Conservation (phyloP, 257 asterid genomes). For the Scutellaria galericulata region DNA sequence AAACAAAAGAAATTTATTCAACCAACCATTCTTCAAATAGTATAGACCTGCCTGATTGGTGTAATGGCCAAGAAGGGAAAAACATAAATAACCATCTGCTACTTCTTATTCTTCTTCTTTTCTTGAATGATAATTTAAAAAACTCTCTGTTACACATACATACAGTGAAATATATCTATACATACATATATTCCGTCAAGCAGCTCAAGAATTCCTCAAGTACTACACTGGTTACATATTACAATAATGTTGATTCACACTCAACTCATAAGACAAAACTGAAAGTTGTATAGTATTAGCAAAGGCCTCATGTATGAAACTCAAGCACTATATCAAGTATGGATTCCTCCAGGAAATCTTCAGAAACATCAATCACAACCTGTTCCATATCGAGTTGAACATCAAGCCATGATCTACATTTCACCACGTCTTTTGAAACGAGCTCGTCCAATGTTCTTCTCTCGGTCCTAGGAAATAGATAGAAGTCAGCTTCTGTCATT, state of each 20-base stretch:
- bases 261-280: conserved; percentile 10
- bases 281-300: conserved; percentile 3
- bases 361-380: conserved; percentile 55
- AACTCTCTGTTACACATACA: neutral
- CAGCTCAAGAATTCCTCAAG: neutral
- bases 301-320: conserved; percentile 27
- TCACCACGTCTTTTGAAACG: conserved; percentile 47
- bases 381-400: conserved; percentile 50
- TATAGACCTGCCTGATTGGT: neutral
- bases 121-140: too few species aligned
- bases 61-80: neutral
- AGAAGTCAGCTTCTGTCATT: conserved; percentile 55
- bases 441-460: conserved; percentile 55
- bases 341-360: conserved; percentile 62
- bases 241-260: conserved; percentile 17
- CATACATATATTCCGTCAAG: neutral
- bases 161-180: neutral
- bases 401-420: conserved; percentile 65
- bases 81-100: too few species aligned
- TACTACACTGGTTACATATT: neutral
- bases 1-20: too few species aligned
- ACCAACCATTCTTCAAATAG: too few species aligned
- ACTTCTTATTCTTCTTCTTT: too few species aligned
- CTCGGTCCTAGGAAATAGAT: conserved; percentile 46
- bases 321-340: conserved; percentile 53